Percentiles rank a stretch among this genome's conserved stretches.
phyloP scores from a whole-genome alignment of 2,329 filamentous ascomycete species.

The Botryotinia calthae region DNA sequence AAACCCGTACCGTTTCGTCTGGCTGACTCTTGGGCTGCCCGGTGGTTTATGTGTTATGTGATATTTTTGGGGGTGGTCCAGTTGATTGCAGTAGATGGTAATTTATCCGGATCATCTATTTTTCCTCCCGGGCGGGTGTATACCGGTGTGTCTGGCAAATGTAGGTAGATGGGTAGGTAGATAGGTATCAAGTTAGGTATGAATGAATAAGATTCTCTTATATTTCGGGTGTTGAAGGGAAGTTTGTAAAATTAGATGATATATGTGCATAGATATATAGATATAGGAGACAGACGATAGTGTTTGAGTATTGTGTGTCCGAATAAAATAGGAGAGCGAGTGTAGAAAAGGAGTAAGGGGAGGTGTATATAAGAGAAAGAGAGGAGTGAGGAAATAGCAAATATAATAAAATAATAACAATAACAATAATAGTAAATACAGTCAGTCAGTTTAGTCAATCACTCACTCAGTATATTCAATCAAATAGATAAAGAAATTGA shows the following conservation, averaged over 20 bases:
- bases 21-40: background rate
- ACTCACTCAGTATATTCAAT: background rate
- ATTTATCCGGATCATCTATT: conserved; percentile 11
- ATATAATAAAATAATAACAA: background rate
- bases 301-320: background rate
- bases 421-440: background rate
- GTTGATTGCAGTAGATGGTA: background rate
- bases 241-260: background rate
- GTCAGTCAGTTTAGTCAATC: background rate
- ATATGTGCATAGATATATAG: background rate
- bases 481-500: background rate
- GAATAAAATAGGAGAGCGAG: background rate
- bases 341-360: background rate
- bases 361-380: background rate
- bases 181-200: background rate
- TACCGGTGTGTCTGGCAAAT: background rate
- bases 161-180: background rate
- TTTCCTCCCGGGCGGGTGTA: conserved; percentile 2
- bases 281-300: background rate
- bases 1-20: background rate
- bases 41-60: background rate
- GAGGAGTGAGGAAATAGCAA: background rate
- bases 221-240: background rate
- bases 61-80: background rate
- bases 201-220: background rate